These are phyloP conservation scores for Pouteria glomerata DNA, from an alignment of 148 eudicot species.

Conservation along the genomic window DNA sequence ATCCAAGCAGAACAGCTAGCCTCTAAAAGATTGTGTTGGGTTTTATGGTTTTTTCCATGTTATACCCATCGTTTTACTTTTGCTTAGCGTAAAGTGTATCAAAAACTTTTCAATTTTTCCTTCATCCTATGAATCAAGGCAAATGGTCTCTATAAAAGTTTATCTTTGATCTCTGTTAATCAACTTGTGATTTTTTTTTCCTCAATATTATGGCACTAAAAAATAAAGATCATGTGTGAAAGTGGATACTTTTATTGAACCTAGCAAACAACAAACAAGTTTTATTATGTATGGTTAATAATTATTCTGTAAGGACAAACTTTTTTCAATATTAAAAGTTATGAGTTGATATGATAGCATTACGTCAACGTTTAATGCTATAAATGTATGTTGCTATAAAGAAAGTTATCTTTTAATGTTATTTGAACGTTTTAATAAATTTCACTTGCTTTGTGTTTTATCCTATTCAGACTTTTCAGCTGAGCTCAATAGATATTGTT, in stretches of 20 bases:
- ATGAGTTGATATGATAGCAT: not conserved
- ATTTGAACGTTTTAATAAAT: not conserved
- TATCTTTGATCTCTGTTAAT: not conserved
- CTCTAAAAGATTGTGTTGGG: not conserved
- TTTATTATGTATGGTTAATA: not conserved
- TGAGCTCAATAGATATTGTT: not conserved
- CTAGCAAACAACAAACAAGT: not conserved
- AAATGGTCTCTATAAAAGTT: not conserved
- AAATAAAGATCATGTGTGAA: not conserved
- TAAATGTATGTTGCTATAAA: not conserved
- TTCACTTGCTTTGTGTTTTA: not conserved
- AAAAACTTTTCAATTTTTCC: slow-evolving; percentile 17
- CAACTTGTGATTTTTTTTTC: not conserved
- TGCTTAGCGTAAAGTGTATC: slow-evolving; percentile 14
- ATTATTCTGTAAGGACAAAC: not conserved
- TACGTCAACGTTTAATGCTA: not conserved
- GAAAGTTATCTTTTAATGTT: not conserved
- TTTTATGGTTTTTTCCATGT: slow-evolving; percentile 17
- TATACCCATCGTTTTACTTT: slow-evolving; percentile 16
- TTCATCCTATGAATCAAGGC: not conserved
- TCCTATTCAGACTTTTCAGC: not conserved
- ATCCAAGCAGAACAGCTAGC: not conserved
- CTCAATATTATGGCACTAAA: not conserved
- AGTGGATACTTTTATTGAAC: not conserved
- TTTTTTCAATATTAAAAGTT: not conserved